Evolutionary conservation across 805 yeast species (phyloP).

Genomic region (Spathaspora hagerdaliae): DNA sequence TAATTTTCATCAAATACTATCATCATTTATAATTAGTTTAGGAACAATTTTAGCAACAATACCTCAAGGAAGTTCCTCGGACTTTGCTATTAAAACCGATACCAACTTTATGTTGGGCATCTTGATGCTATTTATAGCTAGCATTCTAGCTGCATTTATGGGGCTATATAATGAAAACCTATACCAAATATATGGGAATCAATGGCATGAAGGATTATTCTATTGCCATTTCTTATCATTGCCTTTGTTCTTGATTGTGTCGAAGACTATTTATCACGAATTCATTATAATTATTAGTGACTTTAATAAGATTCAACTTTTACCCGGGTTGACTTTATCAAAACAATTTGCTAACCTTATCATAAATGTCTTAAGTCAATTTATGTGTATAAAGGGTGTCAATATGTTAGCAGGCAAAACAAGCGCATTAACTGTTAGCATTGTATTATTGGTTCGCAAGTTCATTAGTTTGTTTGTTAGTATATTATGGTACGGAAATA

Average conservation of each 20-base stretch:
- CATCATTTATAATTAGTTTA: constrained; percentile 48
- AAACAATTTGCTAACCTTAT: constrained; percentile 11
- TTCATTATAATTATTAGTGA: constrained; percentile 7
- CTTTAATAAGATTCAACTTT: not conserved
- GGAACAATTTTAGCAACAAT: constrained; percentile 49
- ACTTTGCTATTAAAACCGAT: not conserved
- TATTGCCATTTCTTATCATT: constrained; percentile 55
- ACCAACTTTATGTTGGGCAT: constrained; percentile 30
- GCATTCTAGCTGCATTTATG: constrained; percentile 51
- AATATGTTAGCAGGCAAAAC: constrained; percentile 54
- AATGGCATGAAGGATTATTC: constrained; percentile 65
- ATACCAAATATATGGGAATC: constrained; percentile 46
- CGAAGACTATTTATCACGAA: constrained; percentile 15
- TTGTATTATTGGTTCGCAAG: constrained; percentile 59
- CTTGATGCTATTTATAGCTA: constrained; percentile 40
- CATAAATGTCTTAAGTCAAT: constrained; percentile 19
- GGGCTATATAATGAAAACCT: constrained; percentile 56
- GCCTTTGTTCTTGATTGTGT: constrained; percentile 46
- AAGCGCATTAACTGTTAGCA: constrained; percentile 60
- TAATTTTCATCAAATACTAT: constrained; percentile 39
- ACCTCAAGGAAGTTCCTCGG: constrained; percentile 4
- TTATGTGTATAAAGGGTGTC: constrained; percentile 63
- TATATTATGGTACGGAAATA: constrained; percentile 47
- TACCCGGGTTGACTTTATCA: constrained; percentile 2
- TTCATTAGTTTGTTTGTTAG: constrained; percentile 58